Conservation (phyloP, 768 basidiomycete species). For the Naganishia friedmannii region DNA sequence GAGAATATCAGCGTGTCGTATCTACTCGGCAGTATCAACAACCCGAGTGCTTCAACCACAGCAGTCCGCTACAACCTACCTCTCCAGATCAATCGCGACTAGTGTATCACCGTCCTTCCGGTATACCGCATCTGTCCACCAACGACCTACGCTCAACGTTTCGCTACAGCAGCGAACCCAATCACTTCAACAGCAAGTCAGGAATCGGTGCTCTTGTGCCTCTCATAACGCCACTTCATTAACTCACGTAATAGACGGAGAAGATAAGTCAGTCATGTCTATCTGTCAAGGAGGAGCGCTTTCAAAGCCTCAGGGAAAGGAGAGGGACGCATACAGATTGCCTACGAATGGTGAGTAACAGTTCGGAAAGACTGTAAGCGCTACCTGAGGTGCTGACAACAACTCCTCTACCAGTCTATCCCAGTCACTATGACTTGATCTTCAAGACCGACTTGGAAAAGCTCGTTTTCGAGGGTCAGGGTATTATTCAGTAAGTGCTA, state of each 20-base stretch:
- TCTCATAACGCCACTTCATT: constrained; percentile 18
- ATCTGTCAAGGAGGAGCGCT: constrained; percentile 18
- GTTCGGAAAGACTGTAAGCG: background rate
- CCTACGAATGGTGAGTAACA: constrained; percentile 24
- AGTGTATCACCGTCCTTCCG: constrained; percentile 1
- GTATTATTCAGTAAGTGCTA: constrained; percentile 19
- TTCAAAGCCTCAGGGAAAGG: background rate
- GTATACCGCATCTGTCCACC: background rate
- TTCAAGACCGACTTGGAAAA: constrained; percentile 66
- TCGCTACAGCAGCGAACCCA: background rate
- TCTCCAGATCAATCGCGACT: constrained; percentile 7
- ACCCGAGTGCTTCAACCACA: background rate
- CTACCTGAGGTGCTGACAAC: background rate
- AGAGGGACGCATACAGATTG: constrained; percentile 27
- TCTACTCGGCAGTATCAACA: constrained; percentile 6
- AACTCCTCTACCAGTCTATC: constrained; percentile 25
- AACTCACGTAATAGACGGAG: constrained; percentile 21
- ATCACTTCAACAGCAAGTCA: constrained; percentile 13
- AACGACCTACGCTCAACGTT: background rate
- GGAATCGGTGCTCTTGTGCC: constrained; percentile 27
- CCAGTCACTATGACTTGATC: constrained; percentile 52
- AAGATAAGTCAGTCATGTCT: constrained; percentile 26
- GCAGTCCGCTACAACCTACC: background rate
- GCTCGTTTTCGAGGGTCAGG: constrained; percentile 68
- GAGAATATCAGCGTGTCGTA: constrained; percentile 21